Base-by-base conservation (phyloP, 768 basidiomycete species). In the Boletus pseudopeckii region DNA sequence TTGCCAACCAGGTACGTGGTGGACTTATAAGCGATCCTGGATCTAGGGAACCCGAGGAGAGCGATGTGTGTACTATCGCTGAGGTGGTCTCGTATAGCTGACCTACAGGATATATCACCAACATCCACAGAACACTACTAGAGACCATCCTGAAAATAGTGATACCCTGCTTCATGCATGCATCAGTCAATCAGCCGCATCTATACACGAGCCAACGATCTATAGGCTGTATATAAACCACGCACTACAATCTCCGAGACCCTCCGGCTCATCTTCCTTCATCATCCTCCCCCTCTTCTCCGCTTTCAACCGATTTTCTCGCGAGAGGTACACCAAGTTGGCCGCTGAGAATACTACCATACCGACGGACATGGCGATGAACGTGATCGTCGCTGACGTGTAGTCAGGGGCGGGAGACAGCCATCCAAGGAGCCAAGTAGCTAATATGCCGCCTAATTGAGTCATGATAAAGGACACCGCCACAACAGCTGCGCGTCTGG, bases 151-250 rank as follows among this genome's bases (percentile, higher is more conserved):
- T 6, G 24, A 26, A 26, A 28, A 28, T 9, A 28, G 4, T 9
- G 28, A 28, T 9, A 28, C 28, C 9, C 28, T 11, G 7, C 9
- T 30, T 30, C 24, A 10, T 46, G 24, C 30, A 9, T 11, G 14
- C 9, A 24, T 28, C 28, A 7, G 7, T 34, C 34, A 33, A 34
- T 1, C 13, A 3, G 6, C 17, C 13, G 4, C 7, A 32, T 17
- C 10, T 36, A 48, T 15, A 30, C 9, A n/a, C 37, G 17, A 39
- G 5, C 13, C 3, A 20, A 30, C 15, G 9, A 24, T 7, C 53
- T 71, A 81, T n/a, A 81, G 53, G 20, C 63, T 78, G 57, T 83
- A 82, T 24, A 74, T 65, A 59, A 80, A 83, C 82, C 82, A 83
- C 2, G 80, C 81, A 50, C 77, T 80, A 48, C 64, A 66, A 62